Percentiles rank a stretch among this genome's conserved stretches.
Conservation (phyloP, 345 rosid species). For the Citrus sp. region DNA sequence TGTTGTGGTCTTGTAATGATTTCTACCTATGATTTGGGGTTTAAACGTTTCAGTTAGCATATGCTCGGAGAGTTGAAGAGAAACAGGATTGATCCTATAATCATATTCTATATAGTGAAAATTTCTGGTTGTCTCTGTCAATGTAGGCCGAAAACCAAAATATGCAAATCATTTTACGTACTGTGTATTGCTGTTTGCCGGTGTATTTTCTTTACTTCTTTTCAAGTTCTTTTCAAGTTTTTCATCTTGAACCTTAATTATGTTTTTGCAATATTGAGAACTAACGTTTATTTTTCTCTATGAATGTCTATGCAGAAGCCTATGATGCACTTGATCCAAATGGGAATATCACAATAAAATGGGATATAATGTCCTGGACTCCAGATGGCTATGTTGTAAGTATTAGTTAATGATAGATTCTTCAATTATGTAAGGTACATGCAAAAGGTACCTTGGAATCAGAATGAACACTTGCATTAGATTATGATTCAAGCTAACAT, state of each 20-base stretch:
- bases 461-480: neutral
- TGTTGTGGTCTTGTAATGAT: neutral
- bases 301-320: constrained; percentile 51
- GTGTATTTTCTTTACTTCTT: neutral
- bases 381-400: constrained; percentile 97
- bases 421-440: neutral
- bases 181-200: neutral
- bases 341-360: constrained; percentile 91
- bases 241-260: neutral
- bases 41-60: neutral
- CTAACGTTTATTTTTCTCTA: constrained; percentile 7
- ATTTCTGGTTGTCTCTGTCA: neutral
- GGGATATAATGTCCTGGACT: constrained; percentile 93
- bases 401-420: constrained; percentile 8
- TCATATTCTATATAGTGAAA: neutral
- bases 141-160: neutral
- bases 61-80: neutral
- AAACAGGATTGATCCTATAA: neutral
- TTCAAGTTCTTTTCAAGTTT: neutral
- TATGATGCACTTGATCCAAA: constrained; percentile 89
- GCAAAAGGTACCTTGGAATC: neutral
- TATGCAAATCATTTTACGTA: neutral
- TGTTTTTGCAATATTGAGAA: constrained; percentile 9
- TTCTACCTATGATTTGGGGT: neutral
- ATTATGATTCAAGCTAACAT: neutral